These are phyloP conservation scores for Trichothecium roseum DNA, from an alignment of 2,329 filamentous ascomycete genomes.

Conservation along the genomic window DNA sequence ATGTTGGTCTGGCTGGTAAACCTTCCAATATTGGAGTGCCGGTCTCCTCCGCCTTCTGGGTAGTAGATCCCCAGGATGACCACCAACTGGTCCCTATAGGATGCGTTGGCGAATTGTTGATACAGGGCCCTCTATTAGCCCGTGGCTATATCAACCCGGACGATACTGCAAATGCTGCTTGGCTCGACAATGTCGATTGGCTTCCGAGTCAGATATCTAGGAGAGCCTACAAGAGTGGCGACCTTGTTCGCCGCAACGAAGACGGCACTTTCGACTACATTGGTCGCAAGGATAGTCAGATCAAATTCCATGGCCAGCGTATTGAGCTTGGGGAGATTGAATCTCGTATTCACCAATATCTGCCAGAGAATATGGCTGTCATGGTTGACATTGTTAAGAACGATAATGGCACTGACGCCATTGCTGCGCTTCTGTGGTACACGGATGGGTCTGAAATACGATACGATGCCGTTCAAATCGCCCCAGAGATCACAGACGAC, in stretches of 20 bases:
- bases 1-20: neutral
- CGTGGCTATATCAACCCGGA: conserved; percentile 61
- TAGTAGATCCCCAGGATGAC: no score
- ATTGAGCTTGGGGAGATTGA: conserved; percentile 73
- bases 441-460: conserved; percentile 1
- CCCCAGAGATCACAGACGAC: conserved; percentile 2
- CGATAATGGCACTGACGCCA: conserved; percentile 1
- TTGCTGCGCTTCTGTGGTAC: conserved; percentile 5
- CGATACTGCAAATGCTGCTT: conserved; percentile 36
- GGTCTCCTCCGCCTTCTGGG: conserved; percentile 4
- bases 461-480: neutral
- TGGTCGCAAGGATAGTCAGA: conserved; percentile 66
- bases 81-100: conserved; percentile 40
- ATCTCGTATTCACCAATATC: conserved; percentile 1
- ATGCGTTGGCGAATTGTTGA: conserved; percentile 75
- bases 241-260: conserved; percentile 67
- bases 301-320: conserved; percentile 71
- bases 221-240: conserved; percentile 69
- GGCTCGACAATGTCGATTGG: conserved; percentile 31
- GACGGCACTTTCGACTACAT: conserved; percentile 66
- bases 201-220: conserved; percentile 66
- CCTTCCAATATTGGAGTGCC: conserved; percentile 6
- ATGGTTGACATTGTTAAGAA: conserved; percentile 3
- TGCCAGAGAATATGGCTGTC: conserved; percentile 1
- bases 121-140: conserved; percentile 73